phyloP scores from a whole-genome alignment of 768 basidiomycete species.

The Suillus bovinus region DNA sequence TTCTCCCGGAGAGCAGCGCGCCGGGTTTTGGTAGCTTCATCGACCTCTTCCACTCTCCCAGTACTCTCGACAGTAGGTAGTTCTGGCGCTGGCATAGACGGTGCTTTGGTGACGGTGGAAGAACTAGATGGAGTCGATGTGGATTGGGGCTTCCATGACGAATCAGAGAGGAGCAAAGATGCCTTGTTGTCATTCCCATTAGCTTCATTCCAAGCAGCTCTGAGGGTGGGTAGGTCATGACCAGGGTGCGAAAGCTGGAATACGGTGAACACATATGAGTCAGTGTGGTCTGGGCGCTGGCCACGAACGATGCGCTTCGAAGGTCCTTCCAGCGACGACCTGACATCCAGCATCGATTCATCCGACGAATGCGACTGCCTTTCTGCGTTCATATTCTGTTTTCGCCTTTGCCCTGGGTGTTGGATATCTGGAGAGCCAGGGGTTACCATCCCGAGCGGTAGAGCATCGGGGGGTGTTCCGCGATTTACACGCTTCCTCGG shows the following conservation, averaged over 20 bases:
- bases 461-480: constrained; percentile 42
- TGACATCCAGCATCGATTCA: constrained; percentile 59
- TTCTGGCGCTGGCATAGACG: constrained; percentile 18
- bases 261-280: constrained; percentile 46
- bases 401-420: constrained; percentile 51
- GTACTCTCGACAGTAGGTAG: constrained; percentile 35
- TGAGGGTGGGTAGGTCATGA: constrained; percentile 38
- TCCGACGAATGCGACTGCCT: constrained; percentile 64
- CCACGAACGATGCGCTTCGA: constrained; percentile 57
- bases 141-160: constrained; percentile 48
- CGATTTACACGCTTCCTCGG: constrained; percentile 72
- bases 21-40: constrained; percentile 69
- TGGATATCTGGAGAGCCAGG: constrained; percentile 64
- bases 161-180: constrained; percentile 56
- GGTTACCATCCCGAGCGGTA: constrained; percentile 18
- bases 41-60: constrained; percentile 70
- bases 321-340: constrained; percentile 41
- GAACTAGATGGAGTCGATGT: constrained; percentile 21
- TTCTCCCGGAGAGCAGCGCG: constrained; percentile 69
- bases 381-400: constrained; percentile 37
- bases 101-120: constrained; percentile 1
- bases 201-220: constrained; percentile 68
- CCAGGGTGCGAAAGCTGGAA: constrained; percentile 67
- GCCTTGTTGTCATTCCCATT: constrained; percentile 63
- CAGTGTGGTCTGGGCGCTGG: constrained; percentile 34